Percentiles rank a stretch among this genome's conserved stretches.
Conservation (phyloP, 164 flowering plant species). For the Chimonanthus praecox region DNA sequence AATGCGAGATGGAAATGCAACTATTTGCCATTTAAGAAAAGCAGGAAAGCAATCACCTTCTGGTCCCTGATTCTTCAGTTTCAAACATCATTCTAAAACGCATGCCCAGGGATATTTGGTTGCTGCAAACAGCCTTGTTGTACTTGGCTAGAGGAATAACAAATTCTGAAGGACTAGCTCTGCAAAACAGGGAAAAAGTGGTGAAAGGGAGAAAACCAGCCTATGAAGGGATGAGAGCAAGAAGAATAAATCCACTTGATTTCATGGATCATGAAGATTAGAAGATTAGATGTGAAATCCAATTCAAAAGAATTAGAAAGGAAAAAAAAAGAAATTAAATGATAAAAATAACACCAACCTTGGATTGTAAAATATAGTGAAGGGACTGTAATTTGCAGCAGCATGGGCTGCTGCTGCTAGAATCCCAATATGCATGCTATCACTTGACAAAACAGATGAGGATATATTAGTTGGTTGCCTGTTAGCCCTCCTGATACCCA, state of each 20-base stretch:
- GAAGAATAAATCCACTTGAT: not conserved
- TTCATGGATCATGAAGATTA: not conserved
- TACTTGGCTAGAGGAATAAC: conserved; percentile 94
- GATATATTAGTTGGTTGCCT: conserved; percentile 83
- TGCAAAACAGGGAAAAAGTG: conserved; percentile 22
- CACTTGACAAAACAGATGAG: conserved; percentile 93
- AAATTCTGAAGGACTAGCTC: conserved; percentile 99
- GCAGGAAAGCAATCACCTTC: conserved; percentile 48
- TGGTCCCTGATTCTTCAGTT: conserved; percentile 92
- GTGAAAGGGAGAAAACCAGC: not conserved
- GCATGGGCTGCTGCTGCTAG: conserved; percentile 99
- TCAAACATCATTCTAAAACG: conserved; percentile 99
- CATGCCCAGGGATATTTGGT: conserved; percentile 94
- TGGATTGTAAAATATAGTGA: conserved; percentile 89
- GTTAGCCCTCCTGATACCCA: conserved; percentile 81
- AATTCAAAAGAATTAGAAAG: not conserved
- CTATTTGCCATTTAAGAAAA: conserved; percentile 3
- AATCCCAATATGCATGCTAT: conserved; percentile 98
- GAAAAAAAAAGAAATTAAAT: not conserved
- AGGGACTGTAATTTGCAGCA: conserved; percentile 87
- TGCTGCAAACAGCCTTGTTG: conserved; percentile 71
- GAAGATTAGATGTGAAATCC: not conserved
- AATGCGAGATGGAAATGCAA: not conserved
- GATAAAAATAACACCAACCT: conserved; percentile 34
- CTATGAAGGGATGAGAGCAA: not conserved